Conservation (phyloP, 495 filamentous ascomycete species). For the Tetracladium marchalianum region DNA sequence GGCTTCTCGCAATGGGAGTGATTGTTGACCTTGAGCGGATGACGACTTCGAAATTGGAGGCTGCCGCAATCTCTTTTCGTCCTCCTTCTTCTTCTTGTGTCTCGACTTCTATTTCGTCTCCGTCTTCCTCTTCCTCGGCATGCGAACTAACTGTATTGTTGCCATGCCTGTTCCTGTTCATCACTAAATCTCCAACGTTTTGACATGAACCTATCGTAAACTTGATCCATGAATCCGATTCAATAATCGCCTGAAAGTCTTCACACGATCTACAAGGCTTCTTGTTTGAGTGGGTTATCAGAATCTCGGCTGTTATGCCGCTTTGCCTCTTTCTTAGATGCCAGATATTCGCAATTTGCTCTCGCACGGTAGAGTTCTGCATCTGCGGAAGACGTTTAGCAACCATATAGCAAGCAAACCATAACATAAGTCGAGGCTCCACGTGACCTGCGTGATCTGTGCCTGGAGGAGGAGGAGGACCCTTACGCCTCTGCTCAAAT, state of each 20-base stretch:
- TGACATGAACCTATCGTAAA: background rate
- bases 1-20: no score
- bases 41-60: no score
- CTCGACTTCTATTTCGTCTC: background rate
- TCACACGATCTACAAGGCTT: background rate
- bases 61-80: background rate
- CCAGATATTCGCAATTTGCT: background rate
- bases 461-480: background rate
- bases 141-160: background rate
- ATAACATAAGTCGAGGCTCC: constrained; percentile 5
- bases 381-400: background rate
- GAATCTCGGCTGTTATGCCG: background rate
- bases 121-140: background rate
- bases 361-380: background rate
- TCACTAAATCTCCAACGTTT: background rate
- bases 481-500: no score
- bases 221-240: background rate
- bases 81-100: background rate
- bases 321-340: background rate
- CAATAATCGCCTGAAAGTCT: background rate
- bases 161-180: background rate
- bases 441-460: background rate
- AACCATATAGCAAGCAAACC: background rate
- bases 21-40: no score
- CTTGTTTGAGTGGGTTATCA: background rate